Percentiles rank a stretch among this genome's conserved stretches.
phyloP scores from a whole-genome alignment of 768 basidiomycete genomes.

The Pleurotus citrinopileatus region DNA sequence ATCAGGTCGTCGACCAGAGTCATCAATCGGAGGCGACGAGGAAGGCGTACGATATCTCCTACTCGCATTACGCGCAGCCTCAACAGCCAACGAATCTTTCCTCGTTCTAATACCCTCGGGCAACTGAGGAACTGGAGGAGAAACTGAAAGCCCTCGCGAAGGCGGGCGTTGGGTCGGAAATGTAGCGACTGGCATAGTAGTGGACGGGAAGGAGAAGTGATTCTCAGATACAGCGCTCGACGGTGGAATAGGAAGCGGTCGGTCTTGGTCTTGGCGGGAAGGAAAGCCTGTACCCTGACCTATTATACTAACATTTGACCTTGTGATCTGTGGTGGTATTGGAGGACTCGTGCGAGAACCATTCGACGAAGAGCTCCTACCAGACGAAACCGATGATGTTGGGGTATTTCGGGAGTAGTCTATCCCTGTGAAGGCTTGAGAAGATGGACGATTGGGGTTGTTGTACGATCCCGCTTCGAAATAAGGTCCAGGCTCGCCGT shows the following conservation, averaged over 20 bases:
- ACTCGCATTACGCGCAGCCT: neutral
- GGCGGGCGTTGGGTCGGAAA: neutral
- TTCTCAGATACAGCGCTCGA: neutral
- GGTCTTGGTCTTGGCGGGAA: conserved; percentile 7
- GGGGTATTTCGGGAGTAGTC: conserved; percentile 1
- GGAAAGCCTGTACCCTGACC: no score
- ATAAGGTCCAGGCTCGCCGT: neutral
- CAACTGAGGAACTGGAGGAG: neutral
- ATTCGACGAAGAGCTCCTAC: neutral
- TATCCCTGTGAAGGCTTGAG: neutral
- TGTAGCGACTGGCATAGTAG: neutral
- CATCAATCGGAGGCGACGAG: conserved; percentile 2
- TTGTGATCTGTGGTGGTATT: conserved; percentile 15
- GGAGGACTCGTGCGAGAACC: neutral
- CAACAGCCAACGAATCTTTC: conserved; percentile 13
- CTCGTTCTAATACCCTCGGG: conserved; percentile 6
- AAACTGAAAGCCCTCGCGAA: neutral
- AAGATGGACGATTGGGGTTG: no score
- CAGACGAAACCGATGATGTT: neutral
- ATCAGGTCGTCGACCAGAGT: neutral
- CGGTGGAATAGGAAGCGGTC: conserved; percentile 10
- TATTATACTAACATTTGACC: no score
- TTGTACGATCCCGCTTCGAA: neutral
- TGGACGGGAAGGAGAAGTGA: neutral
- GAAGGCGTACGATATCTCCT: conserved; percentile 1